Evolutionary conservation across 2,329 filamentous ascomycete species (phyloP).

Genomic region (Rhynchosporium agropyri): DNA sequence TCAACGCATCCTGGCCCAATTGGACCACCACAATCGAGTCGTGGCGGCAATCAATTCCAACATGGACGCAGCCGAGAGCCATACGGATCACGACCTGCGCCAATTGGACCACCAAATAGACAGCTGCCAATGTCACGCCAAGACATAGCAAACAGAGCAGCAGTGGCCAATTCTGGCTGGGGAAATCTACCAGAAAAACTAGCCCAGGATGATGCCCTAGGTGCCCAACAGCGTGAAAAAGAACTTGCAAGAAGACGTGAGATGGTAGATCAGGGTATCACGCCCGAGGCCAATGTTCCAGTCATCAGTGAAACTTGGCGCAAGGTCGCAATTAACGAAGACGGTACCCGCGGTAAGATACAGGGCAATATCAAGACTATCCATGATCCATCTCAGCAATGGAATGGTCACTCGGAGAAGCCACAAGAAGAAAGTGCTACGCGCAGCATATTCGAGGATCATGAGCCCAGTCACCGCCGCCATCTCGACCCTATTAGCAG

Average conservation of each 20-base stretch:
- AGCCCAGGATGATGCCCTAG: constrained; percentile 33
- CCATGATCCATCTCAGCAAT: constrained; percentile 29
- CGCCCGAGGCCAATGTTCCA: constrained; percentile 28
- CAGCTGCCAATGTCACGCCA: constrained; percentile 25
- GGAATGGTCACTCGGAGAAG: constrained; percentile 28
- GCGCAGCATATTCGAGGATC: constrained; percentile 33
- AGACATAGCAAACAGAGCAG: constrained; percentile 26
- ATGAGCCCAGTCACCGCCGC: constrained; percentile 29
- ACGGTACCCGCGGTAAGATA: constrained; percentile 38
- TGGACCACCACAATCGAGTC: constrained; percentile 40
- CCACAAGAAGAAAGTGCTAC: constrained; percentile 14
- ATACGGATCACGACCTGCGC: constrained; percentile 39
- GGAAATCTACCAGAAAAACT: constrained; percentile 35
- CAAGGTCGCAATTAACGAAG: constrained; percentile 38
- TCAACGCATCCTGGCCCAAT: constrained; percentile 42
- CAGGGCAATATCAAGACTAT: constrained; percentile 32
- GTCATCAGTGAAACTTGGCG: constrained; percentile 41
- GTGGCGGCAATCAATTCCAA: constrained; percentile 36
- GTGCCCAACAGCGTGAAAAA: constrained; percentile 32
- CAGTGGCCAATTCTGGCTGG: constrained; percentile 36
- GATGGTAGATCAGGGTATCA: constrained; percentile 34
- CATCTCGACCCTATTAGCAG: constrained; percentile 25
- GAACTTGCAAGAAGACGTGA: constrained; percentile 35
- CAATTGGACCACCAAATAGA: constrained; percentile 42
- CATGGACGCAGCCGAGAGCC: constrained; percentile 37